Base-by-base conservation (phyloP, 257 asterid species). In the Coffea eugenioides region DNA sequence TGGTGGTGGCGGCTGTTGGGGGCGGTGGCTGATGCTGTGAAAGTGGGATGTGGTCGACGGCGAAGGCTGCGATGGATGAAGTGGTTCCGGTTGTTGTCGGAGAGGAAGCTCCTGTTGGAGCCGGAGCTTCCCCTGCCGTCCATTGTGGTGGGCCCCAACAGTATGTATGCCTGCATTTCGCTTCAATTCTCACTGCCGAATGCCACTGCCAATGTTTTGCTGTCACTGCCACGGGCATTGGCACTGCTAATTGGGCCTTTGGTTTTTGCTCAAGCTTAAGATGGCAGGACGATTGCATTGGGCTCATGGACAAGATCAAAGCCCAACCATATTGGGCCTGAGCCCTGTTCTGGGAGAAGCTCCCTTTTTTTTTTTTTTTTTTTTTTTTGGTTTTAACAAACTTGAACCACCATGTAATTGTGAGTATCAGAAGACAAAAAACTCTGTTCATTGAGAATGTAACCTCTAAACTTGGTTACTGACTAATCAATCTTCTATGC, bases 121-220 rank as follows among this genome's bases (percentile, higher is more conserved):
- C 43, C 43, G 43, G 59, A 15, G 31, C 73, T 45, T 27, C 74
- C 74, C 1, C 61, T 71, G 51, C 92, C 89, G 84, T 85, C 89
- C 83, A 86, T 71, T 46, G 91, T 83, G 68, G 90, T 76, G 77
- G 89, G 92, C 46, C 90, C 86, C 69, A 87, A 73, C 67, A 76
- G 75, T 66, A 86, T 81, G 84, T 80, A 84, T 11, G 91, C 90
- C 90, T 88, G 90, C 94, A 88, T 87, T 34, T 21, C 4, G 43
- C 4, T 4, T 39, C 43, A 39, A 4, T 39, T 39, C 43, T 39
- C 43, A 39, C 43, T 2, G 43, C 4, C 43, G 4, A 39, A 39
- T 39, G 43, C 43, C 43, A 39, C 43, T 39, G 43, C 43, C 43
- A 39, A 2, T 39, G 43, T 39, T 2, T 39, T 39, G 5, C 43